Evolutionary conservation across 2,329 filamentous ascomycete species (phyloP), one percentile per base, ranked within the genome.

Genomic region (Calonectria montana): DNA sequence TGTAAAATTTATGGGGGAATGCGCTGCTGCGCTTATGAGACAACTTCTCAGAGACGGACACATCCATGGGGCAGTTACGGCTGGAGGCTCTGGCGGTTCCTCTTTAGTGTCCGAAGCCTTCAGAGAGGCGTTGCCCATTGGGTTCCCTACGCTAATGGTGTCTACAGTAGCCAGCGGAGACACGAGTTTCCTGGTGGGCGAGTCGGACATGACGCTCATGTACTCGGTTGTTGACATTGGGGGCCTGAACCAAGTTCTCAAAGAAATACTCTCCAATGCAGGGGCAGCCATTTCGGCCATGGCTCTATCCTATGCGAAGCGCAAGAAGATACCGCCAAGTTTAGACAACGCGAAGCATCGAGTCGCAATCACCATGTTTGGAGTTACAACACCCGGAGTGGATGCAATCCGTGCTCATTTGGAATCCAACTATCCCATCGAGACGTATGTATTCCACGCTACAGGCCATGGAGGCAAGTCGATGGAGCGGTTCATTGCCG

Each of bases 181-280:
- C 41, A 64, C 61, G 31, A 64, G 43, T n/a, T 64, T 27, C 15
- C 29, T 64, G 18, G 43, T 64, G 3, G 61, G 61, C 27, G 43
- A 64, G 43, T 48, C 61, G 15, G 61, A 64, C 41, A 37, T 35
- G 41, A 64, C 61, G 29, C 61, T 64, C 41, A 64, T 64, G 61
- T 48, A 47, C 43, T 64, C 61, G 45, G 43, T 64, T 9, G 61
- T 64, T n/a, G 61, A 64, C 41, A 48, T 64, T 18, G 61, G 41
- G 10, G 61, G 61, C 27, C 15, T 64, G 29, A 64, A 64, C 41
- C 13, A 64, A 27, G 41, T 64, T 25, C 43, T 64, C 12, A 64
- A 37, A 27, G 61, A 64, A 1, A 64, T 64, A 6, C 61, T 64
- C 18, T 25, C n/a, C 13, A 59, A 59, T n/a, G 53, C 53, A 35